Evolutionary conservation across 495 filamentous ascomycete species (phyloP).

Genomic region (Penicillium taxi): DNA sequence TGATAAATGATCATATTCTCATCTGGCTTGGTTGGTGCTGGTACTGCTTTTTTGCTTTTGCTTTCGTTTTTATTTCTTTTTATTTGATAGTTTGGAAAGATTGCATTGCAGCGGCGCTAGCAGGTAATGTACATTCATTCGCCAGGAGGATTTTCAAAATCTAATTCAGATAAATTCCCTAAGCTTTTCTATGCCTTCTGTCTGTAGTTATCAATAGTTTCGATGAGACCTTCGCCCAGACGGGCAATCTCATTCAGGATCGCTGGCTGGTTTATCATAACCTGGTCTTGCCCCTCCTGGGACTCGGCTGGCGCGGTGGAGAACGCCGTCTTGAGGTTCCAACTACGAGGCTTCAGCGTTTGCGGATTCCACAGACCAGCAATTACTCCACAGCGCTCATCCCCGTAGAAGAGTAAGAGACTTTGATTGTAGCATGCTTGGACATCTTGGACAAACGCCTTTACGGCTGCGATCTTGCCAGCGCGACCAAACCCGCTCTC

Average conservation of each 20-base stretch:
- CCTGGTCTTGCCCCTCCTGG: constrained; percentile 21
- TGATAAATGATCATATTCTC: constrained; percentile 14
- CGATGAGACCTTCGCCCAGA: constrained; percentile 37
- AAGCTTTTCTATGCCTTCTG: not conserved
- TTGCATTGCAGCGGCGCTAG: constrained; percentile 37
- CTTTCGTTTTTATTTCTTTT: too few relatives aligned
- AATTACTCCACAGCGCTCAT: constrained; percentile 48
- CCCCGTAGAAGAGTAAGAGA: constrained; percentile 67
- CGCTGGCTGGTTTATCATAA: constrained; percentile 61
- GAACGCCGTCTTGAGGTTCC: constrained; percentile 61
- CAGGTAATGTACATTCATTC: constrained; percentile 24
- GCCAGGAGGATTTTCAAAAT: constrained; percentile 12
- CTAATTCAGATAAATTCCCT: constrained; percentile 6
- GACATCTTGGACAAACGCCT: constrained; percentile 52
- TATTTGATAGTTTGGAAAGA: constrained; percentile 8
- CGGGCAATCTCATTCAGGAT: constrained; percentile 72
- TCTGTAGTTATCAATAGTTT: constrained; percentile 26
- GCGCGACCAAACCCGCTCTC: constrained; percentile 10
- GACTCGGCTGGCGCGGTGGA: constrained; percentile 51
- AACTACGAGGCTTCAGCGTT: constrained; percentile 40
- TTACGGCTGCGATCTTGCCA: constrained; percentile 33
- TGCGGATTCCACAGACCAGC: constrained; percentile 78
- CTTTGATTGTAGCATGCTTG: constrained; percentile 51
- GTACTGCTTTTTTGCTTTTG: constrained; percentile 14
- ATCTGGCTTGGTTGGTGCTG: constrained; percentile 16